Conservation (phyloP, 352 stramenopile species). For the Lagenidium giganteum region DNA sequence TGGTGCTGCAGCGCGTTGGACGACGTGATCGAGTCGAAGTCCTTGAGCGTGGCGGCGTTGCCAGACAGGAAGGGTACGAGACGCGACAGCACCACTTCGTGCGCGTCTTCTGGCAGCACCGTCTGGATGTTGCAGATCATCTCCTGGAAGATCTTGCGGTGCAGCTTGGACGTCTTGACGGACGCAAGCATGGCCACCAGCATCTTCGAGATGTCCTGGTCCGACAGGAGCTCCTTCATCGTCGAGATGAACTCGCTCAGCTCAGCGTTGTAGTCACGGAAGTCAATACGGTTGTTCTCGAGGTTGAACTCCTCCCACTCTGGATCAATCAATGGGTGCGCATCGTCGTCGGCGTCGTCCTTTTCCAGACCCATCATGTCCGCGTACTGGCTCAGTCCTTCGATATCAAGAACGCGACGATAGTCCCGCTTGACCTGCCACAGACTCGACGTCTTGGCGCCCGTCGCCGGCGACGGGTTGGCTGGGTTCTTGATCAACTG, state of each 20-base stretch:
- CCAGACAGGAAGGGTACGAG: constrained; percentile 80
- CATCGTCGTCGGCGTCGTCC: constrained; percentile 16
- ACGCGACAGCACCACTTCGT: constrained; percentile 49
- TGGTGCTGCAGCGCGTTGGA: constrained; percentile 67
- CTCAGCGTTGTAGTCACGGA: constrained; percentile 67
- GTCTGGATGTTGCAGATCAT: constrained; percentile 86
- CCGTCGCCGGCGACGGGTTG: constrained; percentile 27
- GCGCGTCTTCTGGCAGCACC: constrained; percentile 56
- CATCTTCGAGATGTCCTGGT: constrained; percentile 82
- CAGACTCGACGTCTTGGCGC: constrained; percentile 69
- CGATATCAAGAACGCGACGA: constrained; percentile 69
- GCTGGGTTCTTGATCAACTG: constrained; percentile 77
- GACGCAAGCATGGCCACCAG: constrained; percentile 80
- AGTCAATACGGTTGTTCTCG: constrained; percentile 85
- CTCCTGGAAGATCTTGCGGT: constrained; percentile 86
- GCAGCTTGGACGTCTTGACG: constrained; percentile 80
- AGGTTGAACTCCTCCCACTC: constrained; percentile 85
- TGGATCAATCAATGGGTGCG: constrained; percentile 36
- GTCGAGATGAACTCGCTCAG: constrained; percentile 56
- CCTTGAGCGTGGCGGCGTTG: constrained; percentile 63
- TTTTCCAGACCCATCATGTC: constrained; percentile 76
- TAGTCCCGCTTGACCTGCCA: constrained; percentile 84
- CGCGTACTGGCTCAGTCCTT: constrained; percentile 61
- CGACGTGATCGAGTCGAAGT: constrained; percentile 67
- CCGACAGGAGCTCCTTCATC: constrained; percentile 55